Evolutionary conservation across 352 stramenopile species (phyloP).

Genomic region (Globisporangium splendens): DNA sequence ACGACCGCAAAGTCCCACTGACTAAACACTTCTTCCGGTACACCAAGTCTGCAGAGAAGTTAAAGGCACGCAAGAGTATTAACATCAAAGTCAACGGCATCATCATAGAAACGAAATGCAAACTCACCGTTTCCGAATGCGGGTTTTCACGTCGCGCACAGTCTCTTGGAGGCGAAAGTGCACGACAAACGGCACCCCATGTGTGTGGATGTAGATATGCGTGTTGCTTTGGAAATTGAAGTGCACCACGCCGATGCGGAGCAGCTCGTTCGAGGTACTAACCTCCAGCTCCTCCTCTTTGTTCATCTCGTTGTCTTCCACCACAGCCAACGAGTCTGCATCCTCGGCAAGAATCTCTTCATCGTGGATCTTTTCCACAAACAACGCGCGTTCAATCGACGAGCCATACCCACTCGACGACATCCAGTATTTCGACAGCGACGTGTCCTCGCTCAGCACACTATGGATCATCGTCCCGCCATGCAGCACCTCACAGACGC

Average conservation of each 20-base stretch:
- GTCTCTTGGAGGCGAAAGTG: slow-evolving; percentile 67
- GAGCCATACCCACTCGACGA: slow-evolving; percentile 19
- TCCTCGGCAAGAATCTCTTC: slow-evolving; percentile 20
- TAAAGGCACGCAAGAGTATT: slow-evolving; percentile 5
- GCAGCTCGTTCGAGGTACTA: slow-evolving; percentile 23
- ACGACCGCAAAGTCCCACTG: slow-evolving; percentile 75
- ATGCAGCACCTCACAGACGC: slow-evolving; percentile 61
- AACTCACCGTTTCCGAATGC: slow-evolving; percentile 56
- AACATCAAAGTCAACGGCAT: slow-evolving; percentile 11
- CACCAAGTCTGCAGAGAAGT: slow-evolving; percentile 45
- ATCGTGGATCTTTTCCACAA: slow-evolving; percentile 50
- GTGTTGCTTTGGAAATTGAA: slow-evolving; percentile 64
- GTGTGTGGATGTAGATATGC: slow-evolving; percentile 67
- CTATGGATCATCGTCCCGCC: slow-evolving; percentile 49
- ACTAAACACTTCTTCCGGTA: slow-evolving; percentile 60
- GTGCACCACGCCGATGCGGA: slow-evolving; percentile 65
- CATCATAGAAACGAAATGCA: neutral
- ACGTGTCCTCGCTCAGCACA: slow-evolving; percentile 32
- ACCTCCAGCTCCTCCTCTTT: slow-evolving; percentile 9
- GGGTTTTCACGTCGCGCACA: slow-evolving; percentile 59
- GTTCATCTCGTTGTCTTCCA: neutral
- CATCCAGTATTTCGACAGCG: slow-evolving; percentile 53
- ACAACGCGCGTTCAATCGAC: slow-evolving; percentile 40
- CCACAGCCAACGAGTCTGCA: neutral
- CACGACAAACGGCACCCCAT: slow-evolving; percentile 66